phyloP scores from a whole-genome alignment of 106 monocot species.

The Xerophyta viscosa region DNA sequence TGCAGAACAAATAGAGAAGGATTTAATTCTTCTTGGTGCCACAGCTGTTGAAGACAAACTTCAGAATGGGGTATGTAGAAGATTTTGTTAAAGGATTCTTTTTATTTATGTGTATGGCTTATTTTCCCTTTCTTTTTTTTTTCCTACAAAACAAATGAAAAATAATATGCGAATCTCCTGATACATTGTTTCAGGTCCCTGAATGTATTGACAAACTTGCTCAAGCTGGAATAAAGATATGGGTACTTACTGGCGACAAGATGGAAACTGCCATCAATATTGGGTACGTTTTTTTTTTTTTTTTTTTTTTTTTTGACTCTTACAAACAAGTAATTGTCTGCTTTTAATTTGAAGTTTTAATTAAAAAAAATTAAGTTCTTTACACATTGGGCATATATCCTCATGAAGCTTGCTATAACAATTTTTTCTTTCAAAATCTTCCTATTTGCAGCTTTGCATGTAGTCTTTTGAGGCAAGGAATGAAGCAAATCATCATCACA shows the following conservation, averaged over 20 bases:
- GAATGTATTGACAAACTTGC: constrained; percentile 97
- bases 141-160: background rate
- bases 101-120: background rate
- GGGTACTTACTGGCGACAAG: constrained; percentile 97
- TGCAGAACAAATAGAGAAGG: constrained; percentile 63
- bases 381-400: background rate
- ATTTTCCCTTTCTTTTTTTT: background rate
- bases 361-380: background rate
- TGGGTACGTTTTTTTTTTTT: constrained; percentile 41
- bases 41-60: constrained; percentile 98
- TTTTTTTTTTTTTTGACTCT: too few relatives aligned
- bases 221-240: constrained; percentile 94
- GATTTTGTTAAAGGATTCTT: background rate
- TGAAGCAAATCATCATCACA: constrained; percentile 85
- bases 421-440: background rate
- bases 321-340: background rate
- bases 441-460: constrained; percentile 69
- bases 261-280: constrained; percentile 99
- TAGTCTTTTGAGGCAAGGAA: constrained; percentile 90
- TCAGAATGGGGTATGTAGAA: constrained; percentile 75
- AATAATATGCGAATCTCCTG: too few relatives aligned
- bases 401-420: too few relatives aligned
- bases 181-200: constrained; percentile 80
- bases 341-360: too few relatives aligned
- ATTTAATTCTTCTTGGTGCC: constrained; percentile 88